phyloP scores from a whole-genome alignment of 2,329 filamentous ascomycete species.

The Colletotrichum falcatum region DNA sequence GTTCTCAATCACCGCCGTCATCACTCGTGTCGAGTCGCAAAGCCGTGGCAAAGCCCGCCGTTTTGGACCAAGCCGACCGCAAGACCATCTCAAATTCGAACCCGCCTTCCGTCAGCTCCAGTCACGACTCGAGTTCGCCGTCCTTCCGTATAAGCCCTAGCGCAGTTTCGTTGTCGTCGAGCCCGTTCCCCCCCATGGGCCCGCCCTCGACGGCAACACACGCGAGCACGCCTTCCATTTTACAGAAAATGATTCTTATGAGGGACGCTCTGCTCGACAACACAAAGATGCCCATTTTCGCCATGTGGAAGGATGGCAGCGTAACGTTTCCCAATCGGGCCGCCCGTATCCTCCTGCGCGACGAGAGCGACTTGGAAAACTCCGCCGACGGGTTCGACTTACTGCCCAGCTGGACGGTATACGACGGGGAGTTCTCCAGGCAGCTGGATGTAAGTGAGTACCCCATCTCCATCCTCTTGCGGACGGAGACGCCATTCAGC shows the following conservation, averaged over 20 bases:
- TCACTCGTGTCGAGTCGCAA: slow-evolving; percentile 51
- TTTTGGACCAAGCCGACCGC: slow-evolving; percentile 60
- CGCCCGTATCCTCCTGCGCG: slow-evolving; percentile 63
- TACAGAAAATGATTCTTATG: slow-evolving; percentile 79
- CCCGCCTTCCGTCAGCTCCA: slow-evolving; percentile 60
- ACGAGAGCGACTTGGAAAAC: slow-evolving; percentile 54
- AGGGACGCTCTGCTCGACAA: slow-evolving; percentile 84
- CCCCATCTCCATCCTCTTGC: slow-evolving; percentile 74
- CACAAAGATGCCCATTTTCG: slow-evolving; percentile 79
- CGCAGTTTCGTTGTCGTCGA: slow-evolving; percentile 63
- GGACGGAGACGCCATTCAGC: slow-evolving; percentile 69
- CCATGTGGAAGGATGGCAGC: slow-evolving; percentile 84
- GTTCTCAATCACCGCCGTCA: slow-evolving; percentile 58
- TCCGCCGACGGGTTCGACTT: slow-evolving; percentile 66
- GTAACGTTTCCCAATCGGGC: slow-evolving; percentile 80
- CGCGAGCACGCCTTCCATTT: slow-evolving; percentile 71
- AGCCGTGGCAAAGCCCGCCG: slow-evolving; percentile 53
- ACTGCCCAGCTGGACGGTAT: slow-evolving; percentile 70
- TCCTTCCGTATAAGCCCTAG: slow-evolving; percentile 63
- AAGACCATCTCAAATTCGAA: slow-evolving; percentile 59
- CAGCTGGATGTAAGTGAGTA: slow-evolving; percentile 69
- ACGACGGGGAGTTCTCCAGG: slow-evolving; percentile 73
- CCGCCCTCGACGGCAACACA: slow-evolving; percentile 68
- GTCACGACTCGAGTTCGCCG: slow-evolving; percentile 60
- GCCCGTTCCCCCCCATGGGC: slow-evolving; percentile 75